These are phyloP conservation scores for Cladophialophora psammophila DNA, from an alignment of 2,329 filamentous ascomycete species.

Conservation along the genomic window DNA sequence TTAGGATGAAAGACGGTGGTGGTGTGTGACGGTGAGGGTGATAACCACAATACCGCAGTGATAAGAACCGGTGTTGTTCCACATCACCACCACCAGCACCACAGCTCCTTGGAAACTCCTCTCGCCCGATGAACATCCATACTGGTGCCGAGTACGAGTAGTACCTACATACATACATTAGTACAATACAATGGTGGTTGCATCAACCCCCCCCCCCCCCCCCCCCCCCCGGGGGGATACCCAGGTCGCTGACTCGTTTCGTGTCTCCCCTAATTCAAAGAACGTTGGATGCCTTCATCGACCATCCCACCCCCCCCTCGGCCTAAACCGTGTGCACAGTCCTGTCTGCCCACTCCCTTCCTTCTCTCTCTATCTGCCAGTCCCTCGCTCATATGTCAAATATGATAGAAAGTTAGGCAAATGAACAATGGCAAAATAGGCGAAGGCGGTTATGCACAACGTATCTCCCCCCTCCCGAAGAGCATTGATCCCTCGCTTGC, in stretches of 20 bases:
- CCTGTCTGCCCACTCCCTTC: not conserved
- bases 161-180: not conserved
- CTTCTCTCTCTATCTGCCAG: not conserved
- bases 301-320: not conserved
- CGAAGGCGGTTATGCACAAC: not conserved
- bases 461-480: not conserved
- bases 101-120: not conserved
- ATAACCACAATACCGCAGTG: not conserved
- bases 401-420: not conserved
- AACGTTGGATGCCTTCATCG: not conserved
- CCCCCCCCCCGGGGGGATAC: too few species aligned
- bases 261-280: conserved; percentile 1
- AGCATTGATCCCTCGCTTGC: conserved; percentile 3
- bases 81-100: not conserved
- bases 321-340: not conserved
- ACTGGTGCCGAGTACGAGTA: not conserved
- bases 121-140: not conserved
- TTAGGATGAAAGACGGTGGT: not conserved
- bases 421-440: not conserved
- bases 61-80: too few species aligned
- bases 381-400: not conserved
- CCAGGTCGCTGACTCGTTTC: not conserved
- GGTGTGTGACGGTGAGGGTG: not conserved
- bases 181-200: conserved; percentile 7
- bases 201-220: not conserved